Conservation (phyloP, 2,329 filamentous ascomycete genomes). For the Ophiocordyceps camponoti-saundersi region DNA sequence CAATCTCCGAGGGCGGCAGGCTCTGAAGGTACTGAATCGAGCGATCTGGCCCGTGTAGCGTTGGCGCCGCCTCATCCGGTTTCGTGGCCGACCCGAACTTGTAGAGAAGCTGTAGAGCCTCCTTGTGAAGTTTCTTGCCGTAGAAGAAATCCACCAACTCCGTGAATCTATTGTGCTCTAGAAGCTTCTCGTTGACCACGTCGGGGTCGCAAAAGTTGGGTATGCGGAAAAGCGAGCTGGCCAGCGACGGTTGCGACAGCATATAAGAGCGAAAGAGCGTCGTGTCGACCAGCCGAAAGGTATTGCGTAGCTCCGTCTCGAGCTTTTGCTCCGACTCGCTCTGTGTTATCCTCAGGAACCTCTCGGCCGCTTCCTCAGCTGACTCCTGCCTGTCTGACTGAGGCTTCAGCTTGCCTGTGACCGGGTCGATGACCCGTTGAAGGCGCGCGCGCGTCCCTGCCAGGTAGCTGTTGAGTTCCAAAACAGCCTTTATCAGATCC, state of each 20-base stretch:
- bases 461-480: conserved; percentile 73
- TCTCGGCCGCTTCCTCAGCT: conserved; percentile 34
- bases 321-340: conserved; percentile 41
- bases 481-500: conserved; percentile 65
- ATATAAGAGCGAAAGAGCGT: conserved; percentile 91
- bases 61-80: conserved; percentile 30
- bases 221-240: conserved; percentile 81
- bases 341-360: conserved; percentile 30
- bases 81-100: conserved; percentile 54
- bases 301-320: conserved; percentile 53
- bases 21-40: conserved; percentile 85
- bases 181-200: conserved; percentile 82
- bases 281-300: conserved; percentile 78
- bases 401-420: conserved; percentile 43
- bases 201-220: conserved; percentile 94
- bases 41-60: conserved; percentile 62
- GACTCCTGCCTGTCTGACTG: conserved; percentile 24
- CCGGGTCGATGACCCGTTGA: conserved; percentile 43
- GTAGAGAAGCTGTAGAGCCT: conserved; percentile 66
- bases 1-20: conserved; percentile 71
- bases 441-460: conserved; percentile 62
- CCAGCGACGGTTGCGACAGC: conserved; percentile 73
- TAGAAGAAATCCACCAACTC: conserved; percentile 97
- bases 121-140: conserved; percentile 80
- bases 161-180: conserved; percentile 76